Base-by-base conservation (phyloP, 495 filamentous ascomycete genomes). In the Annulohypoxylon bovei region DNA sequence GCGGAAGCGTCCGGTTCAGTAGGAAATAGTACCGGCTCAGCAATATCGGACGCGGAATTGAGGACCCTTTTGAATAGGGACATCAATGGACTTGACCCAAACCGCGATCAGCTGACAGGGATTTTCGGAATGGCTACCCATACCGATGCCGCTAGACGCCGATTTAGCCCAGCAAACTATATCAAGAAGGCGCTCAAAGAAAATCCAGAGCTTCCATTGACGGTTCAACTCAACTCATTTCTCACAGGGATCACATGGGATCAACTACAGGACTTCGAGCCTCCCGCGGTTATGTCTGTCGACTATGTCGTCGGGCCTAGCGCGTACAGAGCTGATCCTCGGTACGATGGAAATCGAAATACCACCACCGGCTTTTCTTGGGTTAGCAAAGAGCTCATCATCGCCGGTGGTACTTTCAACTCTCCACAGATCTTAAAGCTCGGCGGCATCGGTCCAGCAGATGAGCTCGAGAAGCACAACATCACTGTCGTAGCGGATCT, bases 351-450 rank as follows among this genome's bases (percentile, higher is more conserved):
- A 0, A 61, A 46, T 22, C 60, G 33, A 9, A 74, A 74, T 20
- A 65, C 67, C 46, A 79, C 72, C n/a, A 30, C 49, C 14, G 47
- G 65, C 2, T 69, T 74, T 32, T 52, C 60, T 6, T 72, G 71
- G 42, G 58, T 76, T 47, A 73, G 65, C 1, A 77, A 74, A 23
- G 87, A 89, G 46, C 81, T 87, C 37, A 83, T 89, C 49, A 71
- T 88, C 33, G 80, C 82, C 1, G 82, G 80, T 8, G 87, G 87
- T 3, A 78, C 84, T 16, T 88, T 87, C 76, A 87, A 86, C 79
- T 82, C 83, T 20, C 87, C 87, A 18, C 81, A 87, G 40, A 81
- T 89, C 14, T 77, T 89, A 8, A 84, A 87, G 63, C 83, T 85
- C 3, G 85, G 80, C 16, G 87, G 86, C 7, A 83, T 89, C 53